These are phyloP conservation scores for Komagataella pseudopastoris DNA, from an alignment of 805 yeast species.

Conservation along the genomic window DNA sequence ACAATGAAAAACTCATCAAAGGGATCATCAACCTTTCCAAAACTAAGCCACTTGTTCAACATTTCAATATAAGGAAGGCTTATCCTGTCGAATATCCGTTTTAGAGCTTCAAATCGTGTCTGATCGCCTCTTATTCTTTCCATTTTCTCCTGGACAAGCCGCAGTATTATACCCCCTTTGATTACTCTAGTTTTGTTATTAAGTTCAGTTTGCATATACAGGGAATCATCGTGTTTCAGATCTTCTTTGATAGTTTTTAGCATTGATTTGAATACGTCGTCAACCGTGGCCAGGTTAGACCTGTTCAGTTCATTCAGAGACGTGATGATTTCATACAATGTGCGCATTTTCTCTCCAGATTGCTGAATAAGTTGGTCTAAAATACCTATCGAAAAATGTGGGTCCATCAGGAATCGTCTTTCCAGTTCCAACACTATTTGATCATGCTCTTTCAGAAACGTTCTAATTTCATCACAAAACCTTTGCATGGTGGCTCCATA, in stretches of 20 bases:
- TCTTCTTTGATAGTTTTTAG: conserved; percentile 25
- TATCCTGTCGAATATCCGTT: conserved; percentile 38
- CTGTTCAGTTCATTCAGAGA: conserved; percentile 35
- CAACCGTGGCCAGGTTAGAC: conserved; percentile 18
- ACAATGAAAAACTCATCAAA: conserved; percentile 74
- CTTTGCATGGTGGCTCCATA: conserved; percentile 70
- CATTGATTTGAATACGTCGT: conserved; percentile 16
- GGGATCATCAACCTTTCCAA: conserved; percentile 67
- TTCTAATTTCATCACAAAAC: conserved; percentile 46
- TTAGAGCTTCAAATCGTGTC: conserved; percentile 36
- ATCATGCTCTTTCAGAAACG: conserved; percentile 22
- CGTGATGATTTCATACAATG: conserved; percentile 43
- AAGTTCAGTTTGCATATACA: conserved; percentile 41
- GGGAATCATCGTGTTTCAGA: conserved; percentile 25
- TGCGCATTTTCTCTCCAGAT: conserved; percentile 26
- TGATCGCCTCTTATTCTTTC: conserved; percentile 54
- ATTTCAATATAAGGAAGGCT: conserved; percentile 51
- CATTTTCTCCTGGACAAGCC: conserved; percentile 45
- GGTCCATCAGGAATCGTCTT: conserved; percentile 30
- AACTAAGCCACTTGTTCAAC: conserved; percentile 68
- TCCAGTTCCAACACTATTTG: conserved; percentile 30
- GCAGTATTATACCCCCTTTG: conserved; percentile 69
- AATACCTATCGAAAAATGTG: conserved; percentile 42
- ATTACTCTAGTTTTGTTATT: conserved; percentile 32
- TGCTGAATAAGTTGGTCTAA: conserved; percentile 36